Percentiles rank a stretch among this genome's conserved stretches.
phyloP scores from a whole-genome alignment of 2,329 filamentous ascomycete genomes.

The Mollisia scopiformis region DNA sequence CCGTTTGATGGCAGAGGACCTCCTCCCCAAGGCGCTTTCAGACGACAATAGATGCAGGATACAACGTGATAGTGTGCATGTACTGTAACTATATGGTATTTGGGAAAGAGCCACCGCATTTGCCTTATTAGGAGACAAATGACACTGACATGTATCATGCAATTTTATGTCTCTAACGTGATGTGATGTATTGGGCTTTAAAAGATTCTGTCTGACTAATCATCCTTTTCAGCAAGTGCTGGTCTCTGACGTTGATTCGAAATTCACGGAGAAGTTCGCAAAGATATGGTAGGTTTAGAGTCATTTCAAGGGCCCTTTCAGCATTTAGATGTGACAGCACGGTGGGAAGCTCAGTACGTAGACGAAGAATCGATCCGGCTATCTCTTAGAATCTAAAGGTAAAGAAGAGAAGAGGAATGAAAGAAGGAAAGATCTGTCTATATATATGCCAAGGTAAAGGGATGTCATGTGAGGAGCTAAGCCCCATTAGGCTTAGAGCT shows the following conservation, averaged over 20 bases:
- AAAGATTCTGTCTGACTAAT: background rate
- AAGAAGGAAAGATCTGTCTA: no score
- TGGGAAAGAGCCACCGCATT: background rate
- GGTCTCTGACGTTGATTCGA: no score
- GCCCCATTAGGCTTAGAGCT: no score
- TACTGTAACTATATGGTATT: conserved; percentile 10
- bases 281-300: no score
- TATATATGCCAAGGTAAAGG: no score
- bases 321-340: no score
- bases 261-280: background rate
- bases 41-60: conserved; percentile 38
- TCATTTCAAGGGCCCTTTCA: no score
- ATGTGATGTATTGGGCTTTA: background rate
- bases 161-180: background rate
- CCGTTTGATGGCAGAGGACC: conserved; percentile 60
- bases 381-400: no score
- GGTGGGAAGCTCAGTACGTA: no score
- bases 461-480: no score
- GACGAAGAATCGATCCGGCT: no score
- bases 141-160: background rate
- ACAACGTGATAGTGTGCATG: conserved; percentile 14
- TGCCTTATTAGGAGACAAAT: background rate
- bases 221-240: background rate
- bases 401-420: no score
- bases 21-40: conserved; percentile 51